Evolutionary conservation across 2,329 filamentous ascomycete species (phyloP), one percentile per base, ranked within the genome.

Genomic region (Pseudogymnoascus sp.): DNA sequence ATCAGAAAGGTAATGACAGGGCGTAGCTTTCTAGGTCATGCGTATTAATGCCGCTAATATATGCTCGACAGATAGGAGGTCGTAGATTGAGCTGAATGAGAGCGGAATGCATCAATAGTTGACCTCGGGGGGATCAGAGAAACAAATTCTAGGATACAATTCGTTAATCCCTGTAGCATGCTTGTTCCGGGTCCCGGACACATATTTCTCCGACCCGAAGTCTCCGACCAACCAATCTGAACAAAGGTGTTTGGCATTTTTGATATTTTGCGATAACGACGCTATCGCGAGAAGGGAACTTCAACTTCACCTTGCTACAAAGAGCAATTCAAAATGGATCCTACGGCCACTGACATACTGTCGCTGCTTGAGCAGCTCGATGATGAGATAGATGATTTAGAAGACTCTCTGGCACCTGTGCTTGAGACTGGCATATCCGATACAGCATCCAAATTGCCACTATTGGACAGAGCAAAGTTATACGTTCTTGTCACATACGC

Each of bases 381-480:
- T 67, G 83, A 84, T 68, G 85, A 92, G 72, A 84, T 97, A 59
- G 90, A 95, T 75, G 84, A 87, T 62, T 82, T 97, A 55, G 85
- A 95, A 72, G 83, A 87, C 36, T 80, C 84, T 3, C 80, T 97
- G 29, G 77, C 84, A 65, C 91, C 93, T n/a, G 78, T 97, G 5
- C 77, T 96, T 27, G 79, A 80, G 36, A 81, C 81, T 59, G 75
- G 82, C 1, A 77, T 97, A 44, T 79, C 84, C 59, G 84, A 87
- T 41, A 83, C 85, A 62, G 85, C 91, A 4, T 87, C 85, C 62
- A 91, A 91, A 72, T 81, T 97, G 29, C 92, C 93, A 1, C 81
- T 97, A n/a, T 81, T 99, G 64, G 93, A 97, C 79, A 92, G 91
- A 77, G 92, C 94, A 6, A 97, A 97, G 77, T 85, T 97, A 64